phyloP scores from a whole-genome alignment of 352 stramenopile species.

The Pythium plurisporium region DNA sequence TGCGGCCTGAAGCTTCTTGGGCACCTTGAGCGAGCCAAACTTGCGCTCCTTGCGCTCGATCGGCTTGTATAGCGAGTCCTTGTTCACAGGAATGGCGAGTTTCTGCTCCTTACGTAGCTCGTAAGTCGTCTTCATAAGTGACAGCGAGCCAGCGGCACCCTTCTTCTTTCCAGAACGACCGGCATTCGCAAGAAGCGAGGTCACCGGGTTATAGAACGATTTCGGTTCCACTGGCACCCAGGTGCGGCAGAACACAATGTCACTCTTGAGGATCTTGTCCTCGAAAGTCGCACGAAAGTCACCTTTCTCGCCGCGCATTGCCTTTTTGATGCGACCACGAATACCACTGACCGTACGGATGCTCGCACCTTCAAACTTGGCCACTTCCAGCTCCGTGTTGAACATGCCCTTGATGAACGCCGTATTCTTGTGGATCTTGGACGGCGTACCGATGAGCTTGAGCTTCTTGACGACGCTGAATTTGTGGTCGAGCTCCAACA shows the following conservation, averaged over 20 bases:
- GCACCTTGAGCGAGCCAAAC: slow-evolving; percentile 94
- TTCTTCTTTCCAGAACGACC: slow-evolving; percentile 46
- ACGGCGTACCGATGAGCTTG: slow-evolving; percentile 98
- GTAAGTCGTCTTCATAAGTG: slow-evolving; percentile 94
- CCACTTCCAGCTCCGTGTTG: slow-evolving; percentile 94
- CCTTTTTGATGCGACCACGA: slow-evolving; percentile 97
- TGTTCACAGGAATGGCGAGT: slow-evolving; percentile 94
- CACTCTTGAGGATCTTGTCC: slow-evolving; percentile 98
- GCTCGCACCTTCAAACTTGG: slow-evolving; percentile 96
- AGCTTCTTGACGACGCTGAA: slow-evolving; percentile 99
- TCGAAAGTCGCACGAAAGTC: slow-evolving; percentile 99
- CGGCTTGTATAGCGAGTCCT: slow-evolving; percentile 98
- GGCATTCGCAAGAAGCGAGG: slow-evolving; percentile 57
- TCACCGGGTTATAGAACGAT: slow-evolving; percentile 98
- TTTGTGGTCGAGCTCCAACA: slow-evolving; percentile 96
- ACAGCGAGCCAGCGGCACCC: slow-evolving; percentile 15
- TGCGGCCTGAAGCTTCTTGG: slow-evolving; percentile 95
- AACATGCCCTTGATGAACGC: slow-evolving; percentile 98
- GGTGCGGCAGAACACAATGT: slow-evolving; percentile 99
- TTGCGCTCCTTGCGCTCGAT: slow-evolving; percentile 91
- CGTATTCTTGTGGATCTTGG: slow-evolving; percentile 99
- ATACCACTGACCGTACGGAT: slow-evolving; percentile 99
- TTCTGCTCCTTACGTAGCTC: slow-evolving; percentile 94
- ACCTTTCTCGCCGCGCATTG: slow-evolving; percentile 88
- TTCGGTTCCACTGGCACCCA: slow-evolving; percentile 99